These are phyloP conservation scores for Claviceps paspali DNA, from an alignment of 2,329 filamentous ascomycete species.

Conservation along the genomic window DNA sequence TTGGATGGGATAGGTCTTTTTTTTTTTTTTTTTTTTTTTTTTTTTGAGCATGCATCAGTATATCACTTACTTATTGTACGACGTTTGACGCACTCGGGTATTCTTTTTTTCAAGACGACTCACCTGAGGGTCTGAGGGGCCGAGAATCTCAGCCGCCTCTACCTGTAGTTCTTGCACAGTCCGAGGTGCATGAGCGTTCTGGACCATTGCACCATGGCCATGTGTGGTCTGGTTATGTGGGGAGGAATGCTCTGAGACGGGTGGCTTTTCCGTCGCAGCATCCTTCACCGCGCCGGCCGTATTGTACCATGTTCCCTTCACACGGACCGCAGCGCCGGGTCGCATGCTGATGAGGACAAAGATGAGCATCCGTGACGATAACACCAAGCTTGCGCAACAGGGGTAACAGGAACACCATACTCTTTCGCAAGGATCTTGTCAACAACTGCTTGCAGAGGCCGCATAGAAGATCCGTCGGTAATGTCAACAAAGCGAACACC, in stretches of 20 bases:
- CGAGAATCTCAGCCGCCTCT: constrained; percentile 51
- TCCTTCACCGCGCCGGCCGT: constrained; percentile 5
- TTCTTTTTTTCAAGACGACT: constrained; percentile 16
- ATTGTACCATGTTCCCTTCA: constrained; percentile 58
- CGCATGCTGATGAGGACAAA: constrained; percentile 44
- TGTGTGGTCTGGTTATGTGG: constrained; percentile 1
- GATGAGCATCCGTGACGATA: background rate
- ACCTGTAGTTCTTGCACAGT: constrained; percentile 54
- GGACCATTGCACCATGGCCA: background rate
- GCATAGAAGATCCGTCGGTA: constrained; percentile 71
- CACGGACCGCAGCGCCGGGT: constrained; percentile 63
- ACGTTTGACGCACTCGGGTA: background rate
- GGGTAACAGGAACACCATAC: constrained; percentile 33
- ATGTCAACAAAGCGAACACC: constrained; percentile 68
- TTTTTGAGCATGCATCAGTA: too few relatives aligned
- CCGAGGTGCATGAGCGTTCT: background rate
- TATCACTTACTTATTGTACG: too few relatives aligned
- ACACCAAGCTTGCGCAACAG: constrained; percentile 9
- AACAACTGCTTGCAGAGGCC: constrained; percentile 67
- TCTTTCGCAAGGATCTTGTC: constrained; percentile 54
- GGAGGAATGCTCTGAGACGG: constrained; percentile 3
- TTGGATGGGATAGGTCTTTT: constrained; percentile 84
- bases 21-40: background rate
- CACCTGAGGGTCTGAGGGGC: constrained; percentile 66
- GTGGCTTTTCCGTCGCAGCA: background rate